Base-by-base conservation (phyloP, 2,329 filamentous ascomycete genomes). In the Pseudocercospora crystallina region DNA sequence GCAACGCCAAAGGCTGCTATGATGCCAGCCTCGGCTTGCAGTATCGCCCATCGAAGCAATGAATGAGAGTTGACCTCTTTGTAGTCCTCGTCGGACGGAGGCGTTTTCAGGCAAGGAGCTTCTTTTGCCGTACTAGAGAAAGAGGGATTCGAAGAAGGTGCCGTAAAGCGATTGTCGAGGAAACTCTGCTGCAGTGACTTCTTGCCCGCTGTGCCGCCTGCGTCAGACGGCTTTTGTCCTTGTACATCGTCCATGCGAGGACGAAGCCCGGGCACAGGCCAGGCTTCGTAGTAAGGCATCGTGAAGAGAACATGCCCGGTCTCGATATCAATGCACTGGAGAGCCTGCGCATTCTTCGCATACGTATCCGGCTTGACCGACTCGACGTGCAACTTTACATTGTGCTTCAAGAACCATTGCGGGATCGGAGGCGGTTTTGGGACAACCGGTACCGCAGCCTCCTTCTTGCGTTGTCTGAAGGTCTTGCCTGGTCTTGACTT, bases 341-440 rank as follows among this genome's bases (percentile, higher is more conserved):
- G 35, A 13, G 58, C 47, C 37, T 61, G 51, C 13, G 57, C 53
- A 39, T 47, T 46, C 48, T 53, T 48, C 13, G 55, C 55, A 10
- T 33, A 36, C 8, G 40, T 48, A 46, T 60, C 40, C 12, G 55
- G 50, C 30, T 43, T 43, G 3, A 45, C 45, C 7, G 47, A 47
- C 29, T 57, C 55, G 33, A 42, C 39, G 43, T 50, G 47, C 17
- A 69, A 53, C 37, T 61, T 61, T 38, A 71, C 66, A 59, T 71
- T 70, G 43, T 69, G 58, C 17, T 61, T 59, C 39, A 71, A 43
- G 46, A 71, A 71, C 69, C 69, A 71, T 5, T 67, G 61, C 10
- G 69, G 69, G n/a, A 70, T 54, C 7, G 65, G 64, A 13, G 66
- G 65, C 3, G 66, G 64, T 40, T 56, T 61, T 1, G 65, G 65